These are phyloP conservation scores for Porcisia deanei DNA, from an alignment of 208 protist species.

Conservation along the genomic window DNA sequence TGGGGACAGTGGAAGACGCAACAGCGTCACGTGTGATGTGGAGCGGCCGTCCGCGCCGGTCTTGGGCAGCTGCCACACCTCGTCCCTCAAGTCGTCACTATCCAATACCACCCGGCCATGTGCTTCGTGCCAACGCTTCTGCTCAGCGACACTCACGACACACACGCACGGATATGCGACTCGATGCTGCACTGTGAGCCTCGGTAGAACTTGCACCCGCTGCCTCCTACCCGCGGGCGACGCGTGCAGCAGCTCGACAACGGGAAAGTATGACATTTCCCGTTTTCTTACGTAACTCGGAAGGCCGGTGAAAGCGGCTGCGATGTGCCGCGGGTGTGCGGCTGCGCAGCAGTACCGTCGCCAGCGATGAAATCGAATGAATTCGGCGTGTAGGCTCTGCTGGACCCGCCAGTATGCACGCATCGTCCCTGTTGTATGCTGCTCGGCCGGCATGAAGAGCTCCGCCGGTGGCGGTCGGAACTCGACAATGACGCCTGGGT, in stretches of 20 bases:
- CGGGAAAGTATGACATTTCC: constrained; percentile 31
- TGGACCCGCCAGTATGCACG: constrained; percentile 13
- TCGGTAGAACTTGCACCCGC: constrained; percentile 37
- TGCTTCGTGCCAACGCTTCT: constrained; percentile 18
- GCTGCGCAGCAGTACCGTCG: neutral
- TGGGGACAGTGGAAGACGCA: constrained; percentile 24
- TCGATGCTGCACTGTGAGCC: neutral
- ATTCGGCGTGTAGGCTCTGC: constrained; percentile 22
- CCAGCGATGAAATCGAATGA: constrained; percentile 24
- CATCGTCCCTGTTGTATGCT: constrained; percentile 14
- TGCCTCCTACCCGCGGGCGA: neutral
- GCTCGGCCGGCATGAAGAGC: constrained; percentile 22
- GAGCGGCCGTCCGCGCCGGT: neutral
- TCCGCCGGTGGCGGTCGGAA: constrained; percentile 31
- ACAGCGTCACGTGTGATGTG: constrained; percentile 8
- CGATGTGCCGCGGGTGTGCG: neutral
- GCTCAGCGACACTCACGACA: constrained; percentile 30
- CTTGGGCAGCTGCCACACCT: neutral
- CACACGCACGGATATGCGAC: constrained; percentile 39
- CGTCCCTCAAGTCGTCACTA: neutral
- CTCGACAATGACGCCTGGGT: constrained; percentile 31
- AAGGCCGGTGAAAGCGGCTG: constrained; percentile 28
- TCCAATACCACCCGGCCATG: neutral
- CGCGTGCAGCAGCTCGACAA: constrained; percentile 30
- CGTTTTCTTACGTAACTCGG: constrained; percentile 26